Base-by-base conservation (phyloP, 208 protist species). In the Trypanosoma melophagium region DNA sequence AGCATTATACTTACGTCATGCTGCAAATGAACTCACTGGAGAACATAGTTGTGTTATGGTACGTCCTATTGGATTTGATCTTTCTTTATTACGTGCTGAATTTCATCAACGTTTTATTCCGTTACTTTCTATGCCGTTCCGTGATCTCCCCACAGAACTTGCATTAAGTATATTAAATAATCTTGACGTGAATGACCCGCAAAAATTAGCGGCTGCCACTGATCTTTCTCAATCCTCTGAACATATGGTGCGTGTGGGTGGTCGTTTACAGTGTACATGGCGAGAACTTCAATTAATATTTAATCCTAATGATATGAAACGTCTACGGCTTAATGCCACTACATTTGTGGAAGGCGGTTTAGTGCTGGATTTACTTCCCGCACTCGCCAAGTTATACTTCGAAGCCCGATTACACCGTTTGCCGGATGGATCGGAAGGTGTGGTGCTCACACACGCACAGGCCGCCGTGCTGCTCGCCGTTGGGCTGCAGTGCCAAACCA, bases 1-100 rank as follows among this genome's bases (percentile, higher is more conserved):
- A 40, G 83, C 95, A 1, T 74, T 98, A 12, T 98, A 99, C 77
- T 67, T 98, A 51, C 86, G 97, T 5, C 92, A 97, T 66, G 83
- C 77, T 12, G 52, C 86, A 14, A 99, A 99, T 74, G 98, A 99
- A 60, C 78, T 99, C 21, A 99, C 99, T 13, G 98, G 99, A 5
- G 99, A 99, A 88, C 96, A 99, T 82, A 98, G 98, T 47, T 98
- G 94, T 59, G 98, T 99, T 47, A 99, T 99, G 97, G 71, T 99
- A 35, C 78, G 71, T 19, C 79, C 87, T 7, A 79, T 95, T 60
- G 90, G 81, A 51, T 84, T 92, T 62, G 80, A 90, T 44, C 38
- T 94, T 14, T 25, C 60, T 16, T 66, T 84, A 12, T 79, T 94
- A 9, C 75, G 86, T 24, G 56, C 60, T 50, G 97, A 99, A 81